Evolutionary conservation across 768 basidiomycete species (phyloP).

Genomic region (Mycena pura): DNA sequence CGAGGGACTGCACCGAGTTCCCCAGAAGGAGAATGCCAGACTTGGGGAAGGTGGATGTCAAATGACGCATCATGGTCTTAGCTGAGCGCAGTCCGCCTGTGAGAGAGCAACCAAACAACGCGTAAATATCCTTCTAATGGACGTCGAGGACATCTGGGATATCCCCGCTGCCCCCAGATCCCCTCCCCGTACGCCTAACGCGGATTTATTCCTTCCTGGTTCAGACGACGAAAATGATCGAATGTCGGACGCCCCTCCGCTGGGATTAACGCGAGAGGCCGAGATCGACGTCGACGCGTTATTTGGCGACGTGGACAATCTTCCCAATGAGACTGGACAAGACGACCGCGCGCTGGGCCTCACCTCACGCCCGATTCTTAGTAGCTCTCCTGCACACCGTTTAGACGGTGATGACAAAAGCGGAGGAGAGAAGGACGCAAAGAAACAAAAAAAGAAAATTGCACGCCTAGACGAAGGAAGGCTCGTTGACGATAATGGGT

Average conservation of each 20-base stretch:
- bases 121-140: constrained; percentile 33
- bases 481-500: constrained; percentile 75
- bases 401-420: constrained; percentile 24
- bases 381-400: constrained; percentile 56
- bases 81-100: neutral
- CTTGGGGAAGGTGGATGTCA: constrained; percentile 58
- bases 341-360: constrained; percentile 33
- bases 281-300: constrained; percentile 55
- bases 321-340: constrained; percentile 41
- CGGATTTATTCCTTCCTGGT: constrained; percentile 68
- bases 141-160: constrained; percentile 68
- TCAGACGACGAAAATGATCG: constrained; percentile 55
- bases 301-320: constrained; percentile 44
- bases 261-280: constrained; percentile 49
- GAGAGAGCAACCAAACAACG: constrained; percentile 13
- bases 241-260: constrained; percentile 32
- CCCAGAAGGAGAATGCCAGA: constrained; percentile 74
- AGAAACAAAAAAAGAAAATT: constrained; percentile 57
- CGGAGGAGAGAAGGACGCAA: constrained; percentile 30
- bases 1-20: constrained; percentile 67
- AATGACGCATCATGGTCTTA: constrained; percentile 8
- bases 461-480: constrained; percentile 78
- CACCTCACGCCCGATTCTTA: constrained; percentile 54
- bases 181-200: constrained; percentile 30
- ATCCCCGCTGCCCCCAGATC: constrained; percentile 47